Conservation (phyloP, 306 rosid species). For the Fagus sylvatica region DNA sequence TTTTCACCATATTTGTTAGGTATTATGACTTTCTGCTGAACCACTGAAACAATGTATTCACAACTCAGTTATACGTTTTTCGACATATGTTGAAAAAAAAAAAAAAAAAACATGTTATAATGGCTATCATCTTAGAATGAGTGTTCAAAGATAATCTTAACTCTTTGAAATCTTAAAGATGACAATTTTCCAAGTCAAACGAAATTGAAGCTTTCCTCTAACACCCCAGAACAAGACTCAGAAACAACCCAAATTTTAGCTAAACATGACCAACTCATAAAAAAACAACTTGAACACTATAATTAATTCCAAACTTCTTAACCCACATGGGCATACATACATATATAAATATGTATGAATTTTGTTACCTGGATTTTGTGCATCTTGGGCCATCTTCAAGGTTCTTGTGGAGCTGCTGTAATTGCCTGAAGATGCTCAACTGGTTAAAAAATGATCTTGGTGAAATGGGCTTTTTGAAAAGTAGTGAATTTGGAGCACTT, state of each 20-base stretch:
- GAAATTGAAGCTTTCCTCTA: no score
- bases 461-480: constrained; percentile 8
- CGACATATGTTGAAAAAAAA: no score
- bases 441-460: constrained; percentile 2
- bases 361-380: no score
- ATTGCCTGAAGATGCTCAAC: no score
- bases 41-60: constrained; percentile 35
- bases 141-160: no score
- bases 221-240: no score
- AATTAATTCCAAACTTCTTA: neutral
- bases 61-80: constrained; percentile 6
- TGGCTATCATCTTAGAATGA: no score
- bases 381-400: no score
- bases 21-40: constrained; percentile 39
- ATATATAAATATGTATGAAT: neutral
- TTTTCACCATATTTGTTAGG: constrained; percentile 60
- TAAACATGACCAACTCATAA: neutral
- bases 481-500: constrained; percentile 2
- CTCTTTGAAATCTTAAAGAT: no score
- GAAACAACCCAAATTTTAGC: neutral
- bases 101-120: no score
- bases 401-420: no score
- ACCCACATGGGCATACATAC: neutral
- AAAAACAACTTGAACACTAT: neutral
- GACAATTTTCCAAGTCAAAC: no score